Evolutionary conservation across 352 stramenopile genomes (phyloP), one percentile per base, ranked within the genome.

Genomic region (Pythium vanterpoolii): DNA sequence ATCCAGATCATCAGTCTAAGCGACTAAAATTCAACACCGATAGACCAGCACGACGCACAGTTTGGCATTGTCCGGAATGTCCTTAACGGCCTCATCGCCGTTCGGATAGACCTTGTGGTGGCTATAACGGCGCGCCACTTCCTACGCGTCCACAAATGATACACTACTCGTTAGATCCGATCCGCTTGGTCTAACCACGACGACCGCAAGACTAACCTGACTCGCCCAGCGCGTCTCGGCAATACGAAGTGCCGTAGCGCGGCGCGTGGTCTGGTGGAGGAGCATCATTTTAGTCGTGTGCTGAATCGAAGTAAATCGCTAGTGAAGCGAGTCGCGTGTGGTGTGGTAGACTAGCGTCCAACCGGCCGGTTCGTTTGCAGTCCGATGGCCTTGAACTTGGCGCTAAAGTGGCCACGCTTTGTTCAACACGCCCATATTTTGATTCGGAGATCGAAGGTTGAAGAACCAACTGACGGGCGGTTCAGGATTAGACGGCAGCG

Each of bases 21-120:
- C 11, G 14, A 8, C 6, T 9, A 3, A 46, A 14, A 9, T 38
- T 21, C 0, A 34, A 42, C 10, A 26, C 23, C 3, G 16, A 8
- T 43, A 5, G 4, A 44, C 38, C 7, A 44, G 6, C 38, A 18
- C n/a, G 21, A 64, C 76, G 23, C 66, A 95, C 81, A 96, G 72
- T 46, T 81, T 94, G 38, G 81, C 68, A 16, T 76, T 72, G 43
- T 82, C 72, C 1, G 74, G 74, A 46, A 96, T 89, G 51, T 96
- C 87, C 53, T 82, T 67, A 23, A 96, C 77, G 13, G 87, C 87
- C 8, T 83, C 70, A 34, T 89, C 79, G 0, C 84, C 86, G 45
- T 83, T 68, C n/a, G 64, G 28, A 57, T 71, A 86, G 19, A 95
- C 79, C 59, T 95, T 96, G 68, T 74, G 61, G 51, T 76, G 66